Conservation (phyloP, 1,139 yeast genomes). For the Suhomyces chickasaworum region DNA sequence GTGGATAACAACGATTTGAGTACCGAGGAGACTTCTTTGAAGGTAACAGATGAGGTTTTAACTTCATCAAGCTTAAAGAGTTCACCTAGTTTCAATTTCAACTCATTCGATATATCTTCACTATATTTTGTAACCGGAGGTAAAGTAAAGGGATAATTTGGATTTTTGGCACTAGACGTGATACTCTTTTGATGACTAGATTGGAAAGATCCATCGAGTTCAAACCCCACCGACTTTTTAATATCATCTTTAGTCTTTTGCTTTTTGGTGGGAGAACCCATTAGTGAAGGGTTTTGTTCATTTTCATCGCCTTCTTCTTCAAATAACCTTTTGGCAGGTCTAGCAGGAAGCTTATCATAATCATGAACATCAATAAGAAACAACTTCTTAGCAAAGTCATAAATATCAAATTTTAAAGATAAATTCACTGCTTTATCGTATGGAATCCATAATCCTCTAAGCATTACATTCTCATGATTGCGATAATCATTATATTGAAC, state of each 20-base stretch:
- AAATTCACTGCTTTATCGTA: slow-evolving; percentile 47
- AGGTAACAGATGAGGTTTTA: slow-evolving; percentile 13
- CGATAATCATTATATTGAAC: slow-evolving; percentile 34
- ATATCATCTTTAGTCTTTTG: slow-evolving; percentile 2
- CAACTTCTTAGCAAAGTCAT: slow-evolving; percentile 41
- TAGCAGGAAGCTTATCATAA: slow-evolving; percentile 45
- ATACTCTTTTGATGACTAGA: slow-evolving; percentile 4
- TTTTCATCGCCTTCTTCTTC: slow-evolving; percentile 20
- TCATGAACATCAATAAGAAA: slow-evolving; percentile 51
- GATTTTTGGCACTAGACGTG: slow-evolving; percentile 12
- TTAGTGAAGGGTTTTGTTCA: slow-evolving; percentile 16
- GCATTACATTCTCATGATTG: slow-evolving; percentile 25
- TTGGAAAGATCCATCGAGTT: background rate
- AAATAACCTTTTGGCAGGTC: slow-evolving; percentile 21
- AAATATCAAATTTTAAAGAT: slow-evolving; percentile 45
- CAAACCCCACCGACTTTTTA: slow-evolving; percentile 1
- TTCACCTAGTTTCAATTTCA: slow-evolving; percentile 24
- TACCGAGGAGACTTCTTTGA: slow-evolving; percentile 18
- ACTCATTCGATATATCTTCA: slow-evolving; percentile 22
- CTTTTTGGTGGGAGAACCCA: slow-evolving; percentile 12
- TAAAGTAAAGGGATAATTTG: slow-evolving; percentile 26
- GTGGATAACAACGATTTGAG: slow-evolving; percentile 21
- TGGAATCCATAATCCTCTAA: slow-evolving; percentile 48
- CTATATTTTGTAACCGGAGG: slow-evolving; percentile 23
- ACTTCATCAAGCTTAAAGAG: slow-evolving; percentile 25